Evolutionary conservation across 2,329 filamentous ascomycete species (phyloP).

Genomic region (Amesomyces nigricolor): DNA sequence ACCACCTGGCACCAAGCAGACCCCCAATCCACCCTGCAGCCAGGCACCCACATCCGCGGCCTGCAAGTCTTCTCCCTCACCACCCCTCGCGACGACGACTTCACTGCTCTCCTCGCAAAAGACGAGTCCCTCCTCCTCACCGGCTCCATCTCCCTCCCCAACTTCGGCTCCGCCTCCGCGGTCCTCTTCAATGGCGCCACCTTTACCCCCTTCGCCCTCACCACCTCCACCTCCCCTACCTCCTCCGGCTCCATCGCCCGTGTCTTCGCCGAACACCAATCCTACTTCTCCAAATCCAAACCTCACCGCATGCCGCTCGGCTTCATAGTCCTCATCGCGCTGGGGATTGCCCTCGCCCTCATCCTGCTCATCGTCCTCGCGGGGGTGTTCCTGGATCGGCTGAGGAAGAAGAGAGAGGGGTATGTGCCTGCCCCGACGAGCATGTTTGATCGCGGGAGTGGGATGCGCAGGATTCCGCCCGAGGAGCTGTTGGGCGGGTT

Average conservation of each 20-base stretch:
- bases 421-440: slow-evolving; percentile 71
- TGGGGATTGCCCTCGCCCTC: slow-evolving; percentile 70
- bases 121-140: slow-evolving; percentile 74
- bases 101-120: slow-evolving; percentile 56
- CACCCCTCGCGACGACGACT: slow-evolving; percentile 51
- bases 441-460: slow-evolving; percentile 54
- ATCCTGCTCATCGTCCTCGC: slow-evolving; percentile 72
- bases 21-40: slow-evolving; percentile 48
- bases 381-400: slow-evolving; percentile 69
- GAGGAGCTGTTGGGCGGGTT: slow-evolving; percentile 54
- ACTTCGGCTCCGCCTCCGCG: slow-evolving; percentile 76
- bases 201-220: slow-evolving; percentile 70
- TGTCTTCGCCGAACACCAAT: slow-evolving; percentile 76
- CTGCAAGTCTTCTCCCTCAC: slow-evolving; percentile 75
- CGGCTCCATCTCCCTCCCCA: slow-evolving; percentile 70
- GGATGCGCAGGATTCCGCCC: slow-evolving; percentile 56
- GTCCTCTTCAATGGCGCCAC: slow-evolving; percentile 80
- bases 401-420: slow-evolving; percentile 71
- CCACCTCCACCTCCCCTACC: slow-evolving; percentile 51
- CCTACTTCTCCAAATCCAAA: slow-evolving; percentile 60
- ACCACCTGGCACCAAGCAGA: slow-evolving; percentile 62
- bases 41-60: slow-evolving; percentile 64
- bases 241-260: slow-evolving; percentile 70
- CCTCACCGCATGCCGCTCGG: slow-evolving; percentile 59
- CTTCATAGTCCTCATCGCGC: slow-evolving; percentile 73